These are phyloP conservation scores for Cutaneotrichosporon daszewskae DNA, from an alignment of 1,284 basidiomycete genomes.

Conservation along the genomic window DNA sequence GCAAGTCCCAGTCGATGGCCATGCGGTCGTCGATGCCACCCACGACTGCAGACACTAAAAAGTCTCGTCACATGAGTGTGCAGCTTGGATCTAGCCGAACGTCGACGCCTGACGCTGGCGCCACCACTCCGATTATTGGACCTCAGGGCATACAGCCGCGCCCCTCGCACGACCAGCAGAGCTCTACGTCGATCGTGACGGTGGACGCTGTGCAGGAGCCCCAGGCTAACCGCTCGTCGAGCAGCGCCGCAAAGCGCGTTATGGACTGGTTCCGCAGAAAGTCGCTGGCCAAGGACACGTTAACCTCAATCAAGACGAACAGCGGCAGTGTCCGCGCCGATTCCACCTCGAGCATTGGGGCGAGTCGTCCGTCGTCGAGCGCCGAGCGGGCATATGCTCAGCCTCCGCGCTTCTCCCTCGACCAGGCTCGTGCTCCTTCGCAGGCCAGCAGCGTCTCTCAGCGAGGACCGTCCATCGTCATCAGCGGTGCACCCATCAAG, in stretches of 20 bases:
- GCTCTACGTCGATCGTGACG: conserved; percentile 35
- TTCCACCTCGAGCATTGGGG: conserved; percentile 14
- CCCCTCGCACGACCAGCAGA: conserved; percentile 16
- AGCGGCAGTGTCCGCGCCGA: conserved; percentile 19
- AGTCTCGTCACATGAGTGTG: conserved; percentile 33
- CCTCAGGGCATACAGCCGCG: conserved; percentile 26
- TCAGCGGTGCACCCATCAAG: conserved; percentile 7
- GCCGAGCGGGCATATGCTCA: not conserved
- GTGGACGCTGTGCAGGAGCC: conserved; percentile 30
- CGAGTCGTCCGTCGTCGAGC: conserved; percentile 7
- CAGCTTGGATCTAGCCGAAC: conserved; percentile 25
- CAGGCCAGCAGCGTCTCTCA: conserved; percentile 9
- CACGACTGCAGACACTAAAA: conserved; percentile 27
- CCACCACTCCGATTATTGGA: conserved; percentile 24
- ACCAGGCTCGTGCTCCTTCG: not conserved
- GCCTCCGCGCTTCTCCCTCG: conserved; percentile 2
- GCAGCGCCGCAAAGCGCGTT: conserved; percentile 56
- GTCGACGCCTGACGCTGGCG: conserved; percentile 3
- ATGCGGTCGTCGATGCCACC: not conserved
- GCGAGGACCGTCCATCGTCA: conserved; percentile 18
- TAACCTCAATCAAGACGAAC: conserved; percentile 24
- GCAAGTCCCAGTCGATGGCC: conserved; percentile 12
- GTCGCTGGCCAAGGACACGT: conserved; percentile 48
- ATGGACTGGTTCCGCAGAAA: conserved; percentile 61
- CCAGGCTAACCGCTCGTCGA: conserved; percentile 41